Percentiles rank a stretch among this genome's conserved stretches.
Conservation (phyloP, 2,329 filamentous ascomycete genomes). For the Chrysoporthe austroafricana region DNA sequence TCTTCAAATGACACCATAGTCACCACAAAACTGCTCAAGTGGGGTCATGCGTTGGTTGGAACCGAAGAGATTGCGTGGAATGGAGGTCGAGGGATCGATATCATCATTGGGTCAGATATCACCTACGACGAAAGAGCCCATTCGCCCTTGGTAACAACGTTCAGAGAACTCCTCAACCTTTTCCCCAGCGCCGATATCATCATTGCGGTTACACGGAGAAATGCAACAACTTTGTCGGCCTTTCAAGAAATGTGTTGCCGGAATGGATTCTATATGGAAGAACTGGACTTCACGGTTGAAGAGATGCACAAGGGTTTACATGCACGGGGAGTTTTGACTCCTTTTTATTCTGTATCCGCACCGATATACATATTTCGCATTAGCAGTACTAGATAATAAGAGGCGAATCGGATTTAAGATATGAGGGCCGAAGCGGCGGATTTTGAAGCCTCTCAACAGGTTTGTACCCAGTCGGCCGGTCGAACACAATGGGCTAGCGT, state of each 20-base stretch:
- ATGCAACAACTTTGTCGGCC: slow-evolving; percentile 38
- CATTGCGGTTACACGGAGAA: slow-evolving; percentile 73
- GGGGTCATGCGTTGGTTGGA: slow-evolving; percentile 64
- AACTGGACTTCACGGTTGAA: slow-evolving; percentile 8
- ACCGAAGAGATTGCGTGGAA: slow-evolving; percentile 61
- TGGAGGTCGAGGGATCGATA: slow-evolving; percentile 54
- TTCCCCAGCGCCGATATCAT: slow-evolving; percentile 62
- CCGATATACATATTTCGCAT: slow-evolving; percentile 24
- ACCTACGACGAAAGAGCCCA: slow-evolving; percentile 73
- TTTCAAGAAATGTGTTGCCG: slow-evolving; percentile 18
- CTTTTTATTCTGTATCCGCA: slow-evolving; percentile 18
- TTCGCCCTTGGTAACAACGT: slow-evolving; percentile 65
- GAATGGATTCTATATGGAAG: slow-evolving; percentile 4
- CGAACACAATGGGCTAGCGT: too few relatives aligned
- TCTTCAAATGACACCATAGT: slow-evolving; percentile 44
- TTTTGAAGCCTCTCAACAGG: too few relatives aligned
- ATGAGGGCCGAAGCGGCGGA: too few relatives aligned
- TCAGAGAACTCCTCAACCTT: slow-evolving; percentile 63
- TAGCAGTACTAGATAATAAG: neutral
- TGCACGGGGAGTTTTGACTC: slow-evolving; percentile 12
- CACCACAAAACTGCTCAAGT: slow-evolving; percentile 60
- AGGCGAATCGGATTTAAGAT: neutral
- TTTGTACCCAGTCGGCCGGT: too few relatives aligned
- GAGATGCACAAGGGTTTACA: slow-evolving; percentile 5
- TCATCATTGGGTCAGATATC: slow-evolving; percentile 77